A percentile compares a stretch with the other conserved stretches of the same genome.
These are phyloP conservation scores for Candida albicans DNA, from an alignment of 1,139 yeast genomes.

Conservation along the genomic window DNA sequence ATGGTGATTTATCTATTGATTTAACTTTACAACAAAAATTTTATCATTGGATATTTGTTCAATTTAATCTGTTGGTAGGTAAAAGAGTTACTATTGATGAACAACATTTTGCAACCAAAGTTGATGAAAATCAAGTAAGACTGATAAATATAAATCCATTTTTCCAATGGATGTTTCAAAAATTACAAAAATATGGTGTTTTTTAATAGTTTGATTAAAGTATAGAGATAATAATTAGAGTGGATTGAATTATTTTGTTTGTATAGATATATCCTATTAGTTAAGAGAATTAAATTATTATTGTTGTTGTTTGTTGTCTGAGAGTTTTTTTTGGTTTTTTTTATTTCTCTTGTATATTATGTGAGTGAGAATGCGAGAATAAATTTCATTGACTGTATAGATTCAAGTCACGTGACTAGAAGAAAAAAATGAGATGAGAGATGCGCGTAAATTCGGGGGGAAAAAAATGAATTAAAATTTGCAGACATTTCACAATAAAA, in stretches of 20 bases:
- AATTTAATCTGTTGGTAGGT: slow-evolving; percentile 17
- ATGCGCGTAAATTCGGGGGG: no score
- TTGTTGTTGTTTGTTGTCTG: not conserved
- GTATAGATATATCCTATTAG: not conserved
- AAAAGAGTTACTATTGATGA: slow-evolving; percentile 23
- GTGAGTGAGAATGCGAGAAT: no score
- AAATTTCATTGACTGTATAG: no score
- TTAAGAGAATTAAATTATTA: not conserved
- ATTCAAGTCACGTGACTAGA: no score
- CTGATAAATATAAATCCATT: slow-evolving; percentile 18
- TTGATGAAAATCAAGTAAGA: slow-evolving; percentile 25
- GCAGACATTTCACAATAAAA: no score
- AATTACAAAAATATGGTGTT: slow-evolving; percentile 35
- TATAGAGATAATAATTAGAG: no score
- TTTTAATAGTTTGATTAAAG: no score
- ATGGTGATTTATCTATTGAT: slow-evolving; percentile 18
- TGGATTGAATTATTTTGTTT: not conserved
- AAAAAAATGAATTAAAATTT: no score
- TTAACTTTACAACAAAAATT: slow-evolving; percentile 25
- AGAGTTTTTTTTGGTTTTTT: no score
- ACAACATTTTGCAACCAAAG: slow-evolving; percentile 23
- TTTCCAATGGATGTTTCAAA: slow-evolving; percentile 25
- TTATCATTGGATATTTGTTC: slow-evolving; percentile 17
- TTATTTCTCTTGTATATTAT: no score
- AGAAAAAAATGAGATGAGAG: no score